phyloP scores from a whole-genome alignment of 345 rosid species.

The Dovyalis caffra region DNA sequence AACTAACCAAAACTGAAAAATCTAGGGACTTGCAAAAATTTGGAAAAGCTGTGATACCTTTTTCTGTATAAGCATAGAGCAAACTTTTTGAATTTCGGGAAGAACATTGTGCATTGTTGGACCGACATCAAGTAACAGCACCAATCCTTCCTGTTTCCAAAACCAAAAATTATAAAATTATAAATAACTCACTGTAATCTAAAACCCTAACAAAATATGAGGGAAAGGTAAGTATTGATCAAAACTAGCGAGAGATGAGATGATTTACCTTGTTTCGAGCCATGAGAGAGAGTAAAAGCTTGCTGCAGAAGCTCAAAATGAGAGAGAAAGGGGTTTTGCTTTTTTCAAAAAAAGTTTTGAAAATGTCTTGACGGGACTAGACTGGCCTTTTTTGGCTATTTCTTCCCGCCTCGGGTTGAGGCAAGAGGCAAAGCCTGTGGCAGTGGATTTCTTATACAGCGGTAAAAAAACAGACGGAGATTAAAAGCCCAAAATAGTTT shows the following conservation, averaged over 20 bases:
- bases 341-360: background rate
- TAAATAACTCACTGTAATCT: background rate
- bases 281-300: constrained; percentile 37
- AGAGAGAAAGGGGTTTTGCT: background rate
- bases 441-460: background rate
- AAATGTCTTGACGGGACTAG: background rate
- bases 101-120: constrained; percentile 73
- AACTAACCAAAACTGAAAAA: background rate
- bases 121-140: constrained; percentile 81
- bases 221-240: background rate
- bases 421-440: background rate
- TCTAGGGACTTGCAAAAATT: background rate
- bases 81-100: constrained; percentile 59
- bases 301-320: constrained; percentile 25
- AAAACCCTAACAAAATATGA: background rate
- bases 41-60: constrained; percentile 43
- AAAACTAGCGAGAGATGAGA: background rate
- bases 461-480: background rate
- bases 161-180: background rate
- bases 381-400: background rate
- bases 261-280: constrained; percentile 66
- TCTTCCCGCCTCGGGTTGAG: constrained; percentile 30
- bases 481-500: background rate
- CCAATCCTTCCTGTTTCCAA: constrained; percentile 61
- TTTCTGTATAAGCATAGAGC: constrained; percentile 68